Base-by-base conservation (phyloP, 1,284 basidiomycete genomes). In the Rhodotorula sp. region DNA sequence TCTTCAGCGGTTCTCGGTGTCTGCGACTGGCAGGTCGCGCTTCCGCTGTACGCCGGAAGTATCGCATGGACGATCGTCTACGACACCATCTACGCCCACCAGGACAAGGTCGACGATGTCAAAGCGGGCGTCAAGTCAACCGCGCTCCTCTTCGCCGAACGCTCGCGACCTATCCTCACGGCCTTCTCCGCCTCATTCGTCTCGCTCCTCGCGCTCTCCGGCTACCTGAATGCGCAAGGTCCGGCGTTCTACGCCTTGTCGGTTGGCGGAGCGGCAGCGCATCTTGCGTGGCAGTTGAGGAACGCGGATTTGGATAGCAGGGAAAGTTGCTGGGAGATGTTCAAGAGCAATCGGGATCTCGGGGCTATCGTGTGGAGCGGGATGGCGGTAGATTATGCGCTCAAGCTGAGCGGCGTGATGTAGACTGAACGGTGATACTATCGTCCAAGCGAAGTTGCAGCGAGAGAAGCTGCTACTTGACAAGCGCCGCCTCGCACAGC, bases 11-110 rank as follows among this genome's bases (percentile, higher is more conserved):
- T 98, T 1, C 87, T 90, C 0, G 92, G 92, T 0, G 77, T 84
- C 0, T 88, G 90, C 10, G 84, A 96, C 77, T 97, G 94, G 94
- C 79, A 79, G 11, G 86, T 94, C 49, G 90, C 90, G 53, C 82
- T 92, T 19, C 94, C 96, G 3, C 84, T 99, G 24, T 99, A 99
- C 78, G 87, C 89, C 0, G 92, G 94, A 5, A 91, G 91, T 11
- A 83, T 94, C 46, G 88, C 88, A 76, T 99, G 94, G 93, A 96
- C 94, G 60, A 85, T 99, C 64, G 90, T 94, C 1, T 99, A 99
- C 78, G 96, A 99, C 78, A 96, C 89, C 59, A 95, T 99, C 75
- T 99, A 99, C 78, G 96, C 96, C 4, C 96, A 99, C 80, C 95
- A 97, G 90, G 96, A 99, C 82, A 99, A 98, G 83, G 81, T 77